Evolutionary conservation across 345 rosid genomes (phyloP), one percentile per base, ranked within the genome.

Genomic region (Lagerstroemia speciosa): DNA sequence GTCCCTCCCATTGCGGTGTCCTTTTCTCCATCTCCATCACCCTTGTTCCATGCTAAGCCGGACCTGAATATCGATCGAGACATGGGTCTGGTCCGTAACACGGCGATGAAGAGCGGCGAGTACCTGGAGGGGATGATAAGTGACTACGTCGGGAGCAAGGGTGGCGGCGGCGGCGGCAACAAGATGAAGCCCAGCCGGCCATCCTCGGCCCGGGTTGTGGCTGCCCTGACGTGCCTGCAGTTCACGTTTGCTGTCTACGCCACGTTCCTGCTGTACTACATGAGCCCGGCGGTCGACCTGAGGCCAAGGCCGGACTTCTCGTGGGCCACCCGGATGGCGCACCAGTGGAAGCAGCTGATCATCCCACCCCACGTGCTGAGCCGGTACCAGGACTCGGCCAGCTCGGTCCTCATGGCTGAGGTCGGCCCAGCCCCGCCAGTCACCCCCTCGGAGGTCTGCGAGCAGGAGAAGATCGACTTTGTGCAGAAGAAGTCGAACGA

Each of bases 381-480:
- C 26, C 89, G 78, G 38, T 83, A 83, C 79, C 96, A 87, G 74
- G 89, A 86, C 43, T 58, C 92, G 11, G 75, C 82, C 62, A 62
- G 29, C 48, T 83, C 87, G 3, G 72, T 79, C 3, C 60, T 81
- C 0, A 45, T 43, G 41, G 69, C 73, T 22, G 83, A 83, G 29
- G 66, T 24, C 9, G 40, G 29, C 45, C 0, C 31, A 8, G 15
- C 46, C n/a, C 75, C 62, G 68, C 85, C 72, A 8, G 64, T 76
- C 24, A 67, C 67, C 20, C 90, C 88, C 33, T 66, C 83, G 30
- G 83, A 81, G 34, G 92, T 83, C 12, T 94, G 99, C 65, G 96
- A 94, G 86, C 80, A 78, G 26, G 99, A 94, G 78, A 86, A 88
- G 80, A 91, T 94, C 19, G 96, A 91, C 69, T 94, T 94, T 79